Base-by-base conservation (phyloP, 164 flowering plant genomes). In the Echeveria elegans region DNA sequence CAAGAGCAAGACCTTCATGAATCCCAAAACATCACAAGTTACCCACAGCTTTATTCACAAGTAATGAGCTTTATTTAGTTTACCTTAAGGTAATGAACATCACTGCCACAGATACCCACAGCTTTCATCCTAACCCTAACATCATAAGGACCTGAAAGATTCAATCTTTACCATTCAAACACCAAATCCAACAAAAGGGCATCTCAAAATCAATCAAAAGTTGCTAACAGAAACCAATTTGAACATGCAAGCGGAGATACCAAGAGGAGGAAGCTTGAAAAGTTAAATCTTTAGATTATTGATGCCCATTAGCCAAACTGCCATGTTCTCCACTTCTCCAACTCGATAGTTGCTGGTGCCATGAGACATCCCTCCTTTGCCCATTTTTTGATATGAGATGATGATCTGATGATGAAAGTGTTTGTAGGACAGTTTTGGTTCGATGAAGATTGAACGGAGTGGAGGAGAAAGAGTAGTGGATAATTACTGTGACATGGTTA, bases 71-170 rank as follows among this genome's bases (percentile, higher is more conserved):
- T 16, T 18, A 41, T n/a, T n/a, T n/a, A n/a, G n/a, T n/a, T 68
- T 23, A 82, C 98, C 94, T 84, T 93, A 74, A 87, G 82, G 75
- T 86, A 84, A 68, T 94, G 97, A 74, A 94, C 97, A 84, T 94
- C 99, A 69, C 99, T 94, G 45, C 99, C 99, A 67, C 99, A 94
- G 53, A 94, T 94, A 32, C 99, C 99, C 52, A 91, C 93, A 66
- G 99, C 95, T 76, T 94, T 91, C 85, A 94, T 91, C 70, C 86
- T 76, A 29, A 94, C 83, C 76, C 77, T 88, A n/a, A 79, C 98
- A 81, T 90, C 96, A 78, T 78, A 72, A 26, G 93, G 84, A 16
- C 96, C 98, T 92, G 43, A 47, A 69, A 36, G 59, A 70, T 32
- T 47, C 53, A 37, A 18, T 59, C 31, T 40, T 47, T 16, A 47